These are phyloP conservation scores for Penicilliopsis zonata DNA, from an alignment of 495 filamentous ascomycete genomes.

Conservation along the genomic window DNA sequence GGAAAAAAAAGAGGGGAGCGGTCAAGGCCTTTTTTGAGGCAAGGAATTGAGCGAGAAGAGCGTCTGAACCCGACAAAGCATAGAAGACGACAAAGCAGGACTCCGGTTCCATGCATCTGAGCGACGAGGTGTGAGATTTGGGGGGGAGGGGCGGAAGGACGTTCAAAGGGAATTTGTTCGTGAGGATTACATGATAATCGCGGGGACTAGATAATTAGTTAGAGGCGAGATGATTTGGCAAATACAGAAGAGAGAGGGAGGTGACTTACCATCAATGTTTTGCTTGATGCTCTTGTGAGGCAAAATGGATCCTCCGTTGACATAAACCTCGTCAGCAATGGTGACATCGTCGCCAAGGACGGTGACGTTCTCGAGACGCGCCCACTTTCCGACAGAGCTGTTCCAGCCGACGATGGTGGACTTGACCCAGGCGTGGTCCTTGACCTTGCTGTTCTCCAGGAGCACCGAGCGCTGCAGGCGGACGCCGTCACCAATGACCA, in stretches of 20 bases:
- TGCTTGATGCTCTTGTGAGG: conserved; percentile 99
- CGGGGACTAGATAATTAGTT: conserved; percentile 50
- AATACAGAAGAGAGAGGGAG: neutral
- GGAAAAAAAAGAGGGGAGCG: too few species aligned
- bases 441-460: conserved; percentile 80
- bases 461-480: conserved; percentile 90
- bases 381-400: conserved; percentile 90
- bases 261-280: conserved; percentile 75
- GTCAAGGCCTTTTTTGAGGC: too few species aligned
- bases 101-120: conserved; percentile 34
- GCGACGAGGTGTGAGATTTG: conserved; percentile 9
- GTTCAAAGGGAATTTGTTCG: conserved; percentile 19
- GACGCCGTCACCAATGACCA: conserved; percentile 91
- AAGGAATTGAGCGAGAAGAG: conserved; percentile 6
- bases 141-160: conserved; percentile 7
- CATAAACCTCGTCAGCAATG: conserved; percentile 96
- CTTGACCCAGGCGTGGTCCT: conserved; percentile 99
- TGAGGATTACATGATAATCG: conserved; percentile 71
- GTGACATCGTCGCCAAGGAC: conserved; percentile 99
- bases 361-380: conserved; percentile 91
- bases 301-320: conserved; percentile 92
- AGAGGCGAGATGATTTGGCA: too few species aligned
- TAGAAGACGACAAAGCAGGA: conserved; percentile 25
- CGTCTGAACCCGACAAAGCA: conserved; percentile 10
- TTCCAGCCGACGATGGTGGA: conserved; percentile 99